Evolutionary conservation across 495 filamentous ascomycete genomes (phyloP).

Genomic region (Daldinia bambusicola): DNA sequence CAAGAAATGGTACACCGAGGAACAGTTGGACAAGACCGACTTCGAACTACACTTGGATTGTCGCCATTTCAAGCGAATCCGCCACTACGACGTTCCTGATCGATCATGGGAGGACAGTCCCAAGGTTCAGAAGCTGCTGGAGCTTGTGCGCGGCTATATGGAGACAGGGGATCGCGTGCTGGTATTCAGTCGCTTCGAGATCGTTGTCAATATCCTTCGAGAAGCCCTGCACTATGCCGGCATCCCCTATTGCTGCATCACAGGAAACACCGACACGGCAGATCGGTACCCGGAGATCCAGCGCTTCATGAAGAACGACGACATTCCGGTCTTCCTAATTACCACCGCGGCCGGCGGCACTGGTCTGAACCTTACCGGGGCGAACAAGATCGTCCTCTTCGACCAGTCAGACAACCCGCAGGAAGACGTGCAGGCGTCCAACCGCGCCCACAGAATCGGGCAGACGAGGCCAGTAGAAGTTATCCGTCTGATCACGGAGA

Average conservation of each 20-base stretch:
- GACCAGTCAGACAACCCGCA: conserved; percentile 96
- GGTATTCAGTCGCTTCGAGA: conserved; percentile 92
- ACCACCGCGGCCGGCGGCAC: conserved; percentile 94
- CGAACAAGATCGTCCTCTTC: conserved; percentile 98
- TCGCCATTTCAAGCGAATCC: conserved; percentile 71
- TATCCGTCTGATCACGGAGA: conserved; percentile 77
- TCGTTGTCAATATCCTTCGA: conserved; percentile 89
- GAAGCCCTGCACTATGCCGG: conserved; percentile 77
- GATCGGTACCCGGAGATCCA: conserved; percentile 88
- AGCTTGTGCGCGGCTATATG: conserved; percentile 76
- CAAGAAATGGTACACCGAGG: conserved; percentile 75
- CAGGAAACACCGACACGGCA: conserved; percentile 84
- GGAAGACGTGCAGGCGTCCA: conserved; percentile 95
- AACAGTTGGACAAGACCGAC: conserved; percentile 70
- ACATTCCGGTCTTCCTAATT: conserved; percentile 90
- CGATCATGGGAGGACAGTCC: conserved; percentile 92
- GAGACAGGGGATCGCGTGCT: conserved; percentile 86
- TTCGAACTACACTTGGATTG: conserved; percentile 87
- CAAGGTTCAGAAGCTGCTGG: conserved; percentile 81
- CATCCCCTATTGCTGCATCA: conserved; percentile 81
- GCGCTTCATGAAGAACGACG: conserved; percentile 76
- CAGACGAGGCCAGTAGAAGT: conserved; percentile 92
- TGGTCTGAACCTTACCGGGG: conserved; percentile 92
- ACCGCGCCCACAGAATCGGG: conserved; percentile 93
- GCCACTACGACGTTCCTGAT: conserved; percentile 74